A percentile compares a stretch with the other conserved stretches of the same genome.
Conservation (phyloP, 495 filamentous ascomycete species). For the Acidiella bohemica region DNA sequence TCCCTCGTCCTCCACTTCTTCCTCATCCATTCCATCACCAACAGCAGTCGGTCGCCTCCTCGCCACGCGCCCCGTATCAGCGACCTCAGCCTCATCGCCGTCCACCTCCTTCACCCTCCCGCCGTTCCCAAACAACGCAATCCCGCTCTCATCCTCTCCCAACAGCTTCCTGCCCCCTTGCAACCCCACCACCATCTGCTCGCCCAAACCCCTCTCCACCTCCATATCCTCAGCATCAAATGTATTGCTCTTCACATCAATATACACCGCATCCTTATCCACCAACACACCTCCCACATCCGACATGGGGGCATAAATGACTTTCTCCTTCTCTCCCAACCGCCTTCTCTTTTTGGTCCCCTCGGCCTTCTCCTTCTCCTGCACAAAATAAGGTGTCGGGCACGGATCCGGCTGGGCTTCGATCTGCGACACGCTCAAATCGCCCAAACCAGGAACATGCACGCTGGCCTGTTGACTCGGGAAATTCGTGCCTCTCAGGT, state of each 20-base stretch:
- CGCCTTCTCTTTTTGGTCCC: constrained; percentile 65
- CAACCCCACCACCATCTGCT: constrained; percentile 80
- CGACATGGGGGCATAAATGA: constrained; percentile 92
- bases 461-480: constrained; percentile 72
- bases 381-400: constrained; percentile 81
- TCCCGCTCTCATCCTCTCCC: constrained; percentile 65
- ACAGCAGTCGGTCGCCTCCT: constrained; percentile 52
- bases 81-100: constrained; percentile 40
- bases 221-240: constrained; percentile 60
- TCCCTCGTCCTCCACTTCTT: constrained; percentile 23
- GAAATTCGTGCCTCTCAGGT: constrained; percentile 92
- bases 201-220: constrained; percentile 70
- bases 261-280: constrained; percentile 69
- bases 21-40: constrained; percentile 39
- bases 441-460: constrained; percentile 89
- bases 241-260: constrained; percentile 58
- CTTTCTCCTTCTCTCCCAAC: constrained; percentile 88
- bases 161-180: constrained; percentile 70
- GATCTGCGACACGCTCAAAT: constrained; percentile 69
- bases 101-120: constrained; percentile 48
- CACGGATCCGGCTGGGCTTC: constrained; percentile 88
- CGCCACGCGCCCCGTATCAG: constrained; percentile 52
- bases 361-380: constrained; percentile 62
- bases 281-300: constrained; percentile 86
- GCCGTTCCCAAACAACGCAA: constrained; percentile 72